Evolutionary conservation across 352 stramenopile genomes (phyloP), one percentile per base, ranked within the genome.

Genomic region (Phytophthora ramorum): DNA sequence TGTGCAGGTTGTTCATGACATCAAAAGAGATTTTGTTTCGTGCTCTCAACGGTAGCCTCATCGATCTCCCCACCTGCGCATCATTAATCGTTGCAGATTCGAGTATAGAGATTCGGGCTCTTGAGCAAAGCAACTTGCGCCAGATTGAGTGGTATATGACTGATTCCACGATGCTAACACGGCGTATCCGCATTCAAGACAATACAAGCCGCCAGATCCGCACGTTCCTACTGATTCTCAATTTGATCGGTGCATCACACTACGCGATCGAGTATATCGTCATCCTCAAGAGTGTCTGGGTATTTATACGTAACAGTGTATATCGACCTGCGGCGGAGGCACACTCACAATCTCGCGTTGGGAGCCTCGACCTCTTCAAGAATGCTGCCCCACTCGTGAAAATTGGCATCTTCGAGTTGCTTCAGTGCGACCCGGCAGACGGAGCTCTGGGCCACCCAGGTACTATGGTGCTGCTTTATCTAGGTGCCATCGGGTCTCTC

Each of bases 161-260:
- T 28, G 67, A 75, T 30, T 70, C 60, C 12, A 70, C 43, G 13
- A 30, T 35, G 0, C 16, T 73, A 9, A 55, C 26, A 0, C 46
- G 69, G 9, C 63, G 58, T 41, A 71, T 78, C 22, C 74, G 63
- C 17, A 77, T 82, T 28, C 71, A 53, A 16, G 71, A 82, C 57
- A 79, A 79, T 44, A 79, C 71, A n/a, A 79, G 67, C 62, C 71
- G 71, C 4, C 67, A 76, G 19, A 73, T 79, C 7, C 71, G 67
- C 2, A 79, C 71, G 5, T 76, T 70, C n/a, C 8, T 79, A 8
- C 44, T 82, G 0, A 49, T 79, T 20, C 54, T 82, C 20, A 73
- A 74, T 22, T 56, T 82, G 2, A 57, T 76, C 22, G 74, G 70
- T 6, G 58, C 71, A 0, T 57, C 46, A 1, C 64, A 68, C 17